Evolutionary conservation across 2,329 filamentous ascomycete species (phyloP), one percentile per base, ranked within the genome.

Genomic region (Fusarium sp.): DNA sequence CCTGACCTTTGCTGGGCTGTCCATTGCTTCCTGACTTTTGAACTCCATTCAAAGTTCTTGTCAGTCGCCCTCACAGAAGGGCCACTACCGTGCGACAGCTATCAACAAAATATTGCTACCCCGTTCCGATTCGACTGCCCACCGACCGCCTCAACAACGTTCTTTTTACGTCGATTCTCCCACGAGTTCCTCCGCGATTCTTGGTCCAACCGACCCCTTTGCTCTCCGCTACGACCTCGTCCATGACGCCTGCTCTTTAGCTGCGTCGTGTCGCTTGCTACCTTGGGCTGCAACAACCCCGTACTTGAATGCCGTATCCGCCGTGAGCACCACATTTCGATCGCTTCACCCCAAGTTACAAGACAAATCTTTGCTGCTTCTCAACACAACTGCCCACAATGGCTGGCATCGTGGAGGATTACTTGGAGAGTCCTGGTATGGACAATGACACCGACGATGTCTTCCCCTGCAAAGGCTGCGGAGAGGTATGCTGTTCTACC

Each of bases 401-500:
- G 84, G 81, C 87, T 63, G 84, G 84, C 74, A 78, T 84, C 47
- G 87, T 91, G 79, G 89, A 90, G 75, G 89, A 90, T 64, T 92
- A 90, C 77, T 82, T 90, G 73, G 90, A 92, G 69, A 87, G 84
- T 78, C 88, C 90, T 60, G 67, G 66, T 19, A 87, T 93, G 86
- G 94, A 97, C 69, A 88, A 89, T 72, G 94, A 97, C 70, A 88
- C 88, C 73, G 94, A 97, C 78, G 95, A 97, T 81, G 88, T 93
- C 74, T 97, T 94, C 80, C 94, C 94, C 70, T 97, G 95, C 87
- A 97, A 97, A 86, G 94, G 94, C 67, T 97, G 95, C 84, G 94
- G 94, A 85, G 94, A 97, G 88, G 94, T 97, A 87, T 79, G 87
- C 23, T 67, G 46, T 49, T 64, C 49, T 50, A 35, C 37, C 67